Percentiles rank a stretch among this genome's conserved stretches.
These are phyloP conservation scores for Pythium phragmiticola DNA, from an alignment of 352 stramenopile species.

Conservation along the genomic window DNA sequence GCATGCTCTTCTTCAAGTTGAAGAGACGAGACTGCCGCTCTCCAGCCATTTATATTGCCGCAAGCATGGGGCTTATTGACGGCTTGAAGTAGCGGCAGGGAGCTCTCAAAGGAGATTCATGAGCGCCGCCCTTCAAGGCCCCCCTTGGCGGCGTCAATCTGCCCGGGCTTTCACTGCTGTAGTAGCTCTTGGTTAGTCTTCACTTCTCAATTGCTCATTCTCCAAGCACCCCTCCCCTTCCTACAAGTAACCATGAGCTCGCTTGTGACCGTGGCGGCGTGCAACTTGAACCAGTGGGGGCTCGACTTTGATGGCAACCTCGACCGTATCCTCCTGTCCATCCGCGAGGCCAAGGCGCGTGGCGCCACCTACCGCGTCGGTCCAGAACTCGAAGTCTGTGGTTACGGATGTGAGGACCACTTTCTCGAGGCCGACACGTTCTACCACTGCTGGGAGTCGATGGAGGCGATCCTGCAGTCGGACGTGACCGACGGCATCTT, in stretches of 20 bases:
- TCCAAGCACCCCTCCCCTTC: neutral
- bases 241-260: constrained; percentile 53
- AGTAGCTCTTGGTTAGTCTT: neutral
- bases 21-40: neutral
- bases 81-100: neutral
- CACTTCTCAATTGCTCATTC: constrained; percentile 15
- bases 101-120: neutral
- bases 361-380: constrained; percentile 93
- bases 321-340: constrained; percentile 90
- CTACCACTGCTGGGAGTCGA: constrained; percentile 95
- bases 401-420: constrained; percentile 99
- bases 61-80: neutral
- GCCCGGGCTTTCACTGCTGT: neutral
- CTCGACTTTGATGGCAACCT: constrained; percentile 99
- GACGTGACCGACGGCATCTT: constrained; percentile 93
- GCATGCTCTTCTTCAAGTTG: constrained; percentile 9
- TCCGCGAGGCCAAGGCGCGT: constrained; percentile 81
- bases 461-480: constrained; percentile 82
- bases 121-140: too few species aligned
- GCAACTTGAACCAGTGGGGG: constrained; percentile 99
- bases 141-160: too few species aligned
- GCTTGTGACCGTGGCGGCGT: constrained; percentile 95
- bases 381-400: constrained; percentile 97
- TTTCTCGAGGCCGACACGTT: constrained; percentile 99
- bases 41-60: neutral